A percentile compares a stretch with the other conserved stretches of the same genome.
Conservation (phyloP, 495 filamentous ascomycete species). For the Neohortaea acidophila region DNA sequence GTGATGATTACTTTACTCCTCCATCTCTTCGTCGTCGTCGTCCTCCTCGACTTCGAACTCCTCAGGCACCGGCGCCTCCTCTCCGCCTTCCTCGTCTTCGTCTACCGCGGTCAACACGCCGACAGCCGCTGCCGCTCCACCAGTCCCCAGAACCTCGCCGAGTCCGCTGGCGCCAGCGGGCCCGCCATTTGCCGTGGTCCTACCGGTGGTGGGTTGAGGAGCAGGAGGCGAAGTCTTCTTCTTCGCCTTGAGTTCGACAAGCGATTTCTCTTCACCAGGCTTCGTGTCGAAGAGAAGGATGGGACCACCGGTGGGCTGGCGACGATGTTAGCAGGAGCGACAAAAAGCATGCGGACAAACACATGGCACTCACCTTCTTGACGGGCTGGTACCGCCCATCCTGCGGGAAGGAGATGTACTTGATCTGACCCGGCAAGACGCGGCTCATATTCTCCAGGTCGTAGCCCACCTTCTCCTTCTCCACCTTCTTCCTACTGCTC, state of each 20-base stretch:
- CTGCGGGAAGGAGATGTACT: slow-evolving; percentile 78
- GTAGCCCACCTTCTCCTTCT: slow-evolving; percentile 94
- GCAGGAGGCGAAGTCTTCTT: slow-evolving; percentile 43
- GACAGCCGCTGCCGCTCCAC: slow-evolving; percentile 58
- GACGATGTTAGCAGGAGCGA: slow-evolving; percentile 3
- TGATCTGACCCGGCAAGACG: slow-evolving; percentile 83
- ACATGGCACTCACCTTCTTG: slow-evolving; percentile 57
- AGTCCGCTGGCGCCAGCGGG: slow-evolving; percentile 18
- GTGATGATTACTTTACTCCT: slow-evolving; percentile 1
- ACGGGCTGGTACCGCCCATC: slow-evolving; percentile 81
- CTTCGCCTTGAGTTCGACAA: slow-evolving; percentile 76
- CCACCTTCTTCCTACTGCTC: slow-evolving; percentile 59
- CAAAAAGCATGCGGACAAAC: too few relatives aligned
- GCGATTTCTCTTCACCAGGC: slow-evolving; percentile 57
- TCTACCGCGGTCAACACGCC: slow-evolving; percentile 69
- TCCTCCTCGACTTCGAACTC: slow-evolving; percentile 83
- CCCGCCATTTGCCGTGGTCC: slow-evolving; percentile 20
- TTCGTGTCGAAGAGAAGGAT: slow-evolving; percentile 78
- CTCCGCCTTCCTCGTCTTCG: slow-evolving; percentile 69
- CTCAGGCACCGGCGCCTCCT: slow-evolving; percentile 63
- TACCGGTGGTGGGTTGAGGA: slow-evolving; percentile 21
- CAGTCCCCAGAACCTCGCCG: slow-evolving; percentile 17
- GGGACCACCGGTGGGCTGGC: slow-evolving; percentile 84
- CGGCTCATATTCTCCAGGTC: slow-evolving; percentile 94
- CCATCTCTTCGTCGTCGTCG: slow-evolving; percentile 36